Evolutionary conservation across 2,329 filamentous ascomycete genomes (phyloP).

Genomic region (Plectosphaerella cucumerina): DNA sequence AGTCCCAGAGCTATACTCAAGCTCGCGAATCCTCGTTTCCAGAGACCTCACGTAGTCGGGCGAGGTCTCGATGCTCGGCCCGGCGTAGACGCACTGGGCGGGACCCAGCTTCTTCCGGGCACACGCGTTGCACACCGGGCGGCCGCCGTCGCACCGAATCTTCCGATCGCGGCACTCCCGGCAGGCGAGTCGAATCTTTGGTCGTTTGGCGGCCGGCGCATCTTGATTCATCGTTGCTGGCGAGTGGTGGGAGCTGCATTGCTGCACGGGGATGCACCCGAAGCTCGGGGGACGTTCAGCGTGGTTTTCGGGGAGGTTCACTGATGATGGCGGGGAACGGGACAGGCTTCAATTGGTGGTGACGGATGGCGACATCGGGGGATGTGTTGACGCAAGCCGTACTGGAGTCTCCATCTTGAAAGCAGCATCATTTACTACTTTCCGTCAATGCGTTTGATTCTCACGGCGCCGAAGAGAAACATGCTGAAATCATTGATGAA

Average conservation of each 20-base stretch:
- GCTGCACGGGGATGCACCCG: too few relatives aligned
- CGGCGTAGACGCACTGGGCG: not conserved
- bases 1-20: not conserved
- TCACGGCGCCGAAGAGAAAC: too few relatives aligned
- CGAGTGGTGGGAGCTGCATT: not conserved
- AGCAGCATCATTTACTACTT: too few relatives aligned
- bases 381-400: too few relatives aligned
- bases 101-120: not conserved
- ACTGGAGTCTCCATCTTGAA: too few relatives aligned
- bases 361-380: too few relatives aligned
- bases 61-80: not conserved
- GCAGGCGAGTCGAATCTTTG: not conserved
- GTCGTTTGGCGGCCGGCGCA: not conserved
- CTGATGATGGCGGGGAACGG: too few relatives aligned
- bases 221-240: not conserved
- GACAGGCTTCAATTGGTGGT: too few relatives aligned
- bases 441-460: too few relatives aligned
- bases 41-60: not conserved
- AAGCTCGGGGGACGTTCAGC: too few relatives aligned
- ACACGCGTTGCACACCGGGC: not conserved
- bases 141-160: not conserved
- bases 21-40: not conserved
- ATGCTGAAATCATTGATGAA: too few relatives aligned
- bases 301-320: too few relatives aligned
- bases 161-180: not conserved